These are phyloP conservation scores for Colletotrichum simmondsii DNA, from an alignment of 2,329 filamentous ascomycete genomes.

Conservation along the genomic window DNA sequence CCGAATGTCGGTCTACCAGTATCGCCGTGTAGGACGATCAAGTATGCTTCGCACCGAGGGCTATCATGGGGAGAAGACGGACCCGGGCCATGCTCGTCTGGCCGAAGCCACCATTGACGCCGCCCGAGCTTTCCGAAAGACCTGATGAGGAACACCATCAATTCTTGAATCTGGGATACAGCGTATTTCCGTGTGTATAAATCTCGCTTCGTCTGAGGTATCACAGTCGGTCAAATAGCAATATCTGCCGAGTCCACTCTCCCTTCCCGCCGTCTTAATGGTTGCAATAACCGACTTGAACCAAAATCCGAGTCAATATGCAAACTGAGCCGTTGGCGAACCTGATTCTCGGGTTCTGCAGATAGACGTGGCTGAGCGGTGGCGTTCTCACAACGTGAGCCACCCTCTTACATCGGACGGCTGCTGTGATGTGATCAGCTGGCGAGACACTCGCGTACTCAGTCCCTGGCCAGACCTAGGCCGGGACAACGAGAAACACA, in stretches of 20 bases:
- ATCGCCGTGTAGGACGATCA: neutral
- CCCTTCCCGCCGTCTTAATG: neutral
- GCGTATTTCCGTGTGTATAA: neutral
- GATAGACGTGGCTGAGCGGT: neutral
- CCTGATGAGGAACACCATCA: neutral
- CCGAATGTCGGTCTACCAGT: neutral
- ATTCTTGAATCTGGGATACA: neutral
- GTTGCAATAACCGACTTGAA: neutral
- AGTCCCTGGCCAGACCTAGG: neutral
- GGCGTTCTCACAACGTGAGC: neutral
- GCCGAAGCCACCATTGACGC: neutral
- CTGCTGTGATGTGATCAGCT: neutral
- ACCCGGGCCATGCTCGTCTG: neutral
- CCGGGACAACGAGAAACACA: neutral
- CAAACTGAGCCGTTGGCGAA: neutral
- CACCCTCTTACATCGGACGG: neutral
- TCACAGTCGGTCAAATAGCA: neutral
- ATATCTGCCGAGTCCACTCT: neutral
- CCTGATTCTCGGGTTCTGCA: neutral
- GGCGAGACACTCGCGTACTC: neutral
- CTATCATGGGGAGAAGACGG: neutral
- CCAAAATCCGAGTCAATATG: neutral
- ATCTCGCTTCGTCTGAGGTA: neutral
- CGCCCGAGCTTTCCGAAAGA: neutral
- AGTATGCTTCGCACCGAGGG: neutral